A percentile compares a stretch with the other conserved stretches of the same genome.
Conservation (phyloP, 2,329 filamentous ascomycete genomes). For the Akanthomyces uredinophilus region DNA sequence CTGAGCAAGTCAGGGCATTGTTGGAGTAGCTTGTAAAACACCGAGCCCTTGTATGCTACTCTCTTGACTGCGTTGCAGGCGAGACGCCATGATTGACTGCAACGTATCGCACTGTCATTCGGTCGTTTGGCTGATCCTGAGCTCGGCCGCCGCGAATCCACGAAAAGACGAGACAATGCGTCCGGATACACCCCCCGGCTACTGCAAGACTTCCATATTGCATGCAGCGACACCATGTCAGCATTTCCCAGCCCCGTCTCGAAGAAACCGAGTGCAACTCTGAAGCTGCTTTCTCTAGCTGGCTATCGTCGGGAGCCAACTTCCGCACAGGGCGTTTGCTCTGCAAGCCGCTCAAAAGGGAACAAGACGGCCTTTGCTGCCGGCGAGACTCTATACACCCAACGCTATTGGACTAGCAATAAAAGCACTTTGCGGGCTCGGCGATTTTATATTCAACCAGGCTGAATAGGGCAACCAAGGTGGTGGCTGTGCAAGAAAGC, state of each 20-base stretch:
- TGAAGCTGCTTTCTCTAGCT: background rate
- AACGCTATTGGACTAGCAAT: background rate
- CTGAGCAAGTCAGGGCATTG: background rate
- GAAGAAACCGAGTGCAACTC: background rate
- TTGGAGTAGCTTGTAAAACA: background rate
- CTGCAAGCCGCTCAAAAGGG: background rate
- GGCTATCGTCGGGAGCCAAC: background rate
- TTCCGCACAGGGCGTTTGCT: background rate
- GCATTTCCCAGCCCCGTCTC: background rate
- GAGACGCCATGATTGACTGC: background rate
- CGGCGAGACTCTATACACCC: background rate
- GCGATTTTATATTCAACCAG: background rate
- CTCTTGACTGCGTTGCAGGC: background rate
- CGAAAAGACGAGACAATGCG: background rate
- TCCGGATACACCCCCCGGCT: background rate
- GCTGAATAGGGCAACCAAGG: background rate
- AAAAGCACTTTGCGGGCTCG: background rate
- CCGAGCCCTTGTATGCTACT: background rate
- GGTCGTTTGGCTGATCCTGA: background rate
- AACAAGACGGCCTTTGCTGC: background rate
- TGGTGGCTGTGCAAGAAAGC: slow-evolving; percentile 5
- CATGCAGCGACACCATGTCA: background rate
- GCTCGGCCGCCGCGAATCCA: background rate
- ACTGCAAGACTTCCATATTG: background rate
- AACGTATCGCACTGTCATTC: background rate